A percentile compares a stretch with the other conserved stretches of the same genome.
Evolutionary conservation across 208 protist genomes (phyloP).

Genomic region (Acanthamoeba polyphaga): DNA sequence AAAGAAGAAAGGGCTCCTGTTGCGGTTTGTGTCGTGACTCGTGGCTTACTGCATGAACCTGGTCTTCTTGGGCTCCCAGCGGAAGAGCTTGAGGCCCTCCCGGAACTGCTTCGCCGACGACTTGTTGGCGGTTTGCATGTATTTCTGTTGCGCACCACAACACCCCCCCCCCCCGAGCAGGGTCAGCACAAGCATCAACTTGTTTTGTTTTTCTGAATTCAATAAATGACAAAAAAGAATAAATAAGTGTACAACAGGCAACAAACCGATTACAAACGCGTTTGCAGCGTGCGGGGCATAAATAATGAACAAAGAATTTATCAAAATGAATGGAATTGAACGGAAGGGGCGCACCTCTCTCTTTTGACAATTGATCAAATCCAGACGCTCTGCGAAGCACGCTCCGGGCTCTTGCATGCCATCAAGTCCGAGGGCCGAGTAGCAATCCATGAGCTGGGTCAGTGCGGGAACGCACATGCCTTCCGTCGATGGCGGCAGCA

Average conservation of each 20-base stretch:
- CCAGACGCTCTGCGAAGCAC: slow-evolving; percentile 28
- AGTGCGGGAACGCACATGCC: slow-evolving; percentile 16
- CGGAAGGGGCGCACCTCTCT: background rate
- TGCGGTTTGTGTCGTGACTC: background rate
- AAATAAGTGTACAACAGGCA: no score
- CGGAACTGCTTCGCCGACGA: slow-evolving; percentile 46
- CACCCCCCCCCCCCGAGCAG: no score
- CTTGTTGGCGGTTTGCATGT: slow-evolving; percentile 71
- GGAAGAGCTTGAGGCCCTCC: slow-evolving; percentile 58
- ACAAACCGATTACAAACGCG: no score
- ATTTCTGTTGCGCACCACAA: background rate
- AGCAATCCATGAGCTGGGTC: slow-evolving; percentile 23
- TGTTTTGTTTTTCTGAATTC: no score
- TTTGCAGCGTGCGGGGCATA: background rate
- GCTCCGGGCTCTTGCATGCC: slow-evolving; percentile 47
- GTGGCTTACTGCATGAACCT: slow-evolving; percentile 37
- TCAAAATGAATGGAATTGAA: background rate
- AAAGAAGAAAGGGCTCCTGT: background rate
- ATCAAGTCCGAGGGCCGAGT: slow-evolving; percentile 27
- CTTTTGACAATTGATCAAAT: slow-evolving; percentile 51
- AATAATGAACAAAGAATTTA: background rate
- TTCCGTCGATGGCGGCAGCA: slow-evolving; percentile 4
- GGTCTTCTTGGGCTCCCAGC: slow-evolving; percentile 61
- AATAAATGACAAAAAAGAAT: background rate
- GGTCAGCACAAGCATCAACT: background rate